Evolutionary conservation across 2,329 filamentous ascomycete genomes (phyloP).

Genomic region (Trichoderma citrinoviride): DNA sequence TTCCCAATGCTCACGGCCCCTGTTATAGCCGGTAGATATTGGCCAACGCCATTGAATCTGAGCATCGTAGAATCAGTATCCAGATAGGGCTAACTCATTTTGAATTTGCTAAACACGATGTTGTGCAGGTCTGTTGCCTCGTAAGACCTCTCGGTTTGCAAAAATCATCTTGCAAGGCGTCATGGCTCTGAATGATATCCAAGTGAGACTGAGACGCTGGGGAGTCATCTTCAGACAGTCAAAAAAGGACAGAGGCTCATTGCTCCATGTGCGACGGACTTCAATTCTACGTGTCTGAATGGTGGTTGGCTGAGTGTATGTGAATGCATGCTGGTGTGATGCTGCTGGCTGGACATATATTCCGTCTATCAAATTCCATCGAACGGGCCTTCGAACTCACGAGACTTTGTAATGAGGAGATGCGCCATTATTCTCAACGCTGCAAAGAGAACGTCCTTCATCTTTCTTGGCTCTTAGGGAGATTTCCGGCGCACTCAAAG

Average conservation of each 20-base stretch:
- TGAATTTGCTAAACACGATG: too few species aligned
- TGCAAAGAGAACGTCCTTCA: background rate
- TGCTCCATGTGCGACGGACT: background rate
- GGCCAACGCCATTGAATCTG: background rate
- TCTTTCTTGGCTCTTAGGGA: conserved; percentile 15
- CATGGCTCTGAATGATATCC: too few species aligned
- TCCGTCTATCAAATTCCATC: background rate
- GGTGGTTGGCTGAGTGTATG: conserved; percentile 7
- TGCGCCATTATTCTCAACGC: conserved; percentile 10
- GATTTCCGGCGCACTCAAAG: conserved; percentile 14
- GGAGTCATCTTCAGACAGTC: conserved; percentile 5
- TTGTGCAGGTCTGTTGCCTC: too few species aligned
- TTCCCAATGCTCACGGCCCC: conserved; percentile 1
- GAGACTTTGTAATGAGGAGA: too few species aligned
- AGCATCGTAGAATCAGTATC: background rate
- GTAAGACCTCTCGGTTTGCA: too few species aligned
- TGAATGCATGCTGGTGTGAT: background rate
- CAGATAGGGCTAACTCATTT: too few species aligned
- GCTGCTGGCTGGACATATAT: background rate
- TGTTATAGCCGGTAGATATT: conserved; percentile 5
- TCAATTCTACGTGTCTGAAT: background rate
- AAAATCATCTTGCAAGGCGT: too few species aligned
- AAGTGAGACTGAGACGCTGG: too few species aligned
- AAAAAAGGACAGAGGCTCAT: background rate
- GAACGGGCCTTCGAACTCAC: background rate